Evolutionary conservation across 257 asterid genomes (phyloP), one percentile per base, ranked within the genome.

Genomic region (Solanum bulbocastanum): DNA sequence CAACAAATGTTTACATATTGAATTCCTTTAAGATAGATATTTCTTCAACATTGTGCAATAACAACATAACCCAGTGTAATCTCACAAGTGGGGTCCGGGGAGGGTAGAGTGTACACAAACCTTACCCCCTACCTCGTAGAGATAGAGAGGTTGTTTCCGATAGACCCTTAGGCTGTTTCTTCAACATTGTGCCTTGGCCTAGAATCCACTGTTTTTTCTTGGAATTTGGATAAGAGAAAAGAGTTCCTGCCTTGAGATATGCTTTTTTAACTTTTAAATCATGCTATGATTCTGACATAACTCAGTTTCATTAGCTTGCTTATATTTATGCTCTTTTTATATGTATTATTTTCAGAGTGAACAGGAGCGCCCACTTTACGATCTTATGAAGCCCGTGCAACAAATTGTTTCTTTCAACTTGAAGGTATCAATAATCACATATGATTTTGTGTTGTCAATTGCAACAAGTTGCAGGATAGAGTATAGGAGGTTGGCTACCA

Each of bases 371-470:
- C 83, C 92, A 73, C 86, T 92, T 6, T 96, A 96, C 60, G 99
- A 97, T 88, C 88, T 97, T 35, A 95, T 95, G 96, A 95, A 92
- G 90, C 95, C 95, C 82, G 99, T 95, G 75, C 96, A 92, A 90
- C 98, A 96, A 91, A 93, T 97, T 90, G 98, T 94, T 87, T 94
- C 95, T 56, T 97, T 97, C 88, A 97, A 97, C 88, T 95, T 97
- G 99, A 93, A 93, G 99, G 99, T 95, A 90, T 83, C 81, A 33
- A 79, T 25, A 18, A 25, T 66, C 69, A 84, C 75, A 75, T 58
- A 52, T 18, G 30, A 46, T 18, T 81, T 27, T 49, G 14, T 81
- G 69, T 81, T 81, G 40, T 46, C 11, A 30, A 18, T 81, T 81
- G 68, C 10, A n/a, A 81, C 68, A 81, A 81, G 68, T 81, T 81